A percentile compares a stretch with the other conserved stretches of the same genome.
Evolutionary conservation across 805 yeast species (phyloP).

Genomic region (Wickerhamomyces rabaulensis): DNA sequence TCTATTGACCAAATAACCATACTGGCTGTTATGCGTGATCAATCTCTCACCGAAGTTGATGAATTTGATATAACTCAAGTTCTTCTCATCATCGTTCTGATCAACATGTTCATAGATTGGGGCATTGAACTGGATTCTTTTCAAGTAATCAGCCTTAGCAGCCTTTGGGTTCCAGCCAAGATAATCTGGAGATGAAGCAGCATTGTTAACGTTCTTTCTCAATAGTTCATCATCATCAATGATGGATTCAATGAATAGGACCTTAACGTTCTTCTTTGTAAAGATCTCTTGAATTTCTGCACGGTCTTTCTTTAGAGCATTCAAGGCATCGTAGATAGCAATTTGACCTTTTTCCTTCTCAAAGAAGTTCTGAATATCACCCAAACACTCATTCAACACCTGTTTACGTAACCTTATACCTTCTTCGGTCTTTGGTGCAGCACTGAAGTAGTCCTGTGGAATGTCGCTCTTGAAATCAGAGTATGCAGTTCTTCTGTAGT

Average conservation of each 20-base stretch:
- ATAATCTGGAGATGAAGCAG: slow-evolving; percentile 85
- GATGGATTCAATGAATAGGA: slow-evolving; percentile 82
- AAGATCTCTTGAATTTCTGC: slow-evolving; percentile 50
- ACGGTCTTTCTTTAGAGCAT: slow-evolving; percentile 71
- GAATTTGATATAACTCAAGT: slow-evolving; percentile 73
- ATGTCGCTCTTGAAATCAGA: slow-evolving; percentile 37
- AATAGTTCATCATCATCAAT: slow-evolving; percentile 70
- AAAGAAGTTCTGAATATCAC: slow-evolving; percentile 68
- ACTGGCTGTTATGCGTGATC: slow-evolving; percentile 71
- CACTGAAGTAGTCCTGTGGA: slow-evolving; percentile 66
- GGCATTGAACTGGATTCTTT: slow-evolving; percentile 62
- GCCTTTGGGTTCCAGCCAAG: slow-evolving; percentile 63
- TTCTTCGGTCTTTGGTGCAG: slow-evolving; percentile 41
- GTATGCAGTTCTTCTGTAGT: slow-evolving; percentile 62
- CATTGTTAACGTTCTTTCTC: slow-evolving; percentile 75
- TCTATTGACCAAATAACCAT: slow-evolving; percentile 86
- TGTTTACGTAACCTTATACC: slow-evolving; percentile 50
- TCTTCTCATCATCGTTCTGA: slow-evolving; percentile 34
- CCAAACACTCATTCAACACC: slow-evolving; percentile 57
- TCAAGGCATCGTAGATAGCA: slow-evolving; percentile 94
- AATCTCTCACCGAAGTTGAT: slow-evolving; percentile 87
- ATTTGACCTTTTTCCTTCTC: slow-evolving; percentile 82
- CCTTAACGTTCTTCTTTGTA: slow-evolving; percentile 57
- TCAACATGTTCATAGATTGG: slow-evolving; percentile 71
- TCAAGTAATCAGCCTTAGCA: slow-evolving; percentile 74